Evolutionary conservation across 495 filamentous ascomycete species (phyloP), one percentile per base, ranked within the genome.

Genomic region (Umbilicaria muhlenbergii): DNA sequence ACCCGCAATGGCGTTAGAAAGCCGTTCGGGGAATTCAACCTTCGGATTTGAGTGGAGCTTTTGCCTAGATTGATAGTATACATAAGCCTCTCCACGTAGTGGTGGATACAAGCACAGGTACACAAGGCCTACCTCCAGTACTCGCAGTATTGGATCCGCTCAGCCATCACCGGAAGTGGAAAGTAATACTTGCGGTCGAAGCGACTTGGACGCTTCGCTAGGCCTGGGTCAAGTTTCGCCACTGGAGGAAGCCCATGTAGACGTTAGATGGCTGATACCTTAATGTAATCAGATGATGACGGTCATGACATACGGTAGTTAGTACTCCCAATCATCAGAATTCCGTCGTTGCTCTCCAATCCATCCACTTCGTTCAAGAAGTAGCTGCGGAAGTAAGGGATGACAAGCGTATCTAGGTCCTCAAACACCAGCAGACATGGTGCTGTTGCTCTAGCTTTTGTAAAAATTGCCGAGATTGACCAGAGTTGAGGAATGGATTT

Each of bases 321-420:
- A 11, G 78, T 80, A 43, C 62, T 74, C 6, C 71, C 77, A 31
- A 81, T 58, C 58, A 80, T 78, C 48, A 80, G 63, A 44, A 81
- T 76, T 32, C 77, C 77, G 52, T 80, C 70, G 49, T 81, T 81
- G 47, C 62, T 67, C 48, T 75, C 75, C 16, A 84, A 59, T 0
- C 80, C 80, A 47, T 83, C 79, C 3, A 82, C 69, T 49, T 83
- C 75, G 51, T 83, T 83, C 40, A 84, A 64, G 52, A 84, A 83
- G 58, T 78, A 83, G 43, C 65, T 71, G 11, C 77, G 59, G 16
- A 74, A 69, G 8, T 43, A 46, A 36, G 66, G 63, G 2, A 59
- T 65, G 11, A 81, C 68, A 12, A 81, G 57, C 32, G 69, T 75
- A 50, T 82, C 79, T 17, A 83, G 68, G 45, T 83, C 79, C 56